These are phyloP conservation scores for Chenopodium quinoa DNA, from an alignment of 148 eudicot species.

Conservation along the genomic window DNA sequence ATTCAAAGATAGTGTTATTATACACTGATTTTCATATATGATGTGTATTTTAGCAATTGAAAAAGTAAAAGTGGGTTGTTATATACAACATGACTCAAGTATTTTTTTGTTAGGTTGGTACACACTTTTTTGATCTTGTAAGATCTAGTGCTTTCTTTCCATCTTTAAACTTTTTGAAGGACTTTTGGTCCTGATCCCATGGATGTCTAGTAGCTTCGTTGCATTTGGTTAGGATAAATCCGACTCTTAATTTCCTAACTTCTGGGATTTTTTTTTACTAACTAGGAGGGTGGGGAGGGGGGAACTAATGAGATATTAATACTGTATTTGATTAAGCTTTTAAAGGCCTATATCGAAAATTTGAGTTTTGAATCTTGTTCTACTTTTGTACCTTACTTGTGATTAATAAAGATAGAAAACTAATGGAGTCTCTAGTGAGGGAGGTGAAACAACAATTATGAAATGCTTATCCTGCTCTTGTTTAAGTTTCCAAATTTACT, in stretches of 20 bases:
- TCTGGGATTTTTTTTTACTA: neutral
- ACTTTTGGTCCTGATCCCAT: neutral
- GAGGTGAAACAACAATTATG: neutral
- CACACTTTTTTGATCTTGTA: neutral
- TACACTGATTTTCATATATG: neutral
- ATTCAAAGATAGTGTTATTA: neutral
- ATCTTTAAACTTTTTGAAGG: neutral
- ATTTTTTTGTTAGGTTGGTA: neutral
- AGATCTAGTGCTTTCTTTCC: neutral
- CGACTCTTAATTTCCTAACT: neutral
- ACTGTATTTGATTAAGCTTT: neutral
- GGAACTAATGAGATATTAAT: neutral
- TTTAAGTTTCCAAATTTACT: neutral
- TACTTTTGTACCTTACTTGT: neutral
- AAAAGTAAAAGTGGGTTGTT: constrained; percentile 8
- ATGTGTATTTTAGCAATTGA: neutral
- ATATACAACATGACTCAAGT: neutral
- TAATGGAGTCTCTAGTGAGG: neutral
- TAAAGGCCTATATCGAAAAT: neutral
- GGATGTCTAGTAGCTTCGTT: neutral
- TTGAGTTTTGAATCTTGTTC: neutral
- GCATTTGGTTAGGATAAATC: neutral
- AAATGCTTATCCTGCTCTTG: neutral
- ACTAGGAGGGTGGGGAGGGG: neutral
- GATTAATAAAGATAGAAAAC: no score